Conservation (phyloP, 106 monocot species). For the Dactylorhiza incarnata region DNA sequence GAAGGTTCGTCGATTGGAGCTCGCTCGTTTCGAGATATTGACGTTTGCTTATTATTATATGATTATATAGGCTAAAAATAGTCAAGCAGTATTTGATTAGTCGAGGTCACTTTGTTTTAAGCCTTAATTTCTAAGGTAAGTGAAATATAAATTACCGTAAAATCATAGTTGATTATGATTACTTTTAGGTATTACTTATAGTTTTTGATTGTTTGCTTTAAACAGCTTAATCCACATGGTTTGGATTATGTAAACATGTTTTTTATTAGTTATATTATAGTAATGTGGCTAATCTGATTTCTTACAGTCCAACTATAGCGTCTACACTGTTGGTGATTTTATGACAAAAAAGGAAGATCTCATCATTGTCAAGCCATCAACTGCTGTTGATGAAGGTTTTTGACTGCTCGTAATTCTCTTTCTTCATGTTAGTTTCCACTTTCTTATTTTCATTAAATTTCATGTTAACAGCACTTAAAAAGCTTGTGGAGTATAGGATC, state of each 20-base stretch:
- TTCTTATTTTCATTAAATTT: background rate
- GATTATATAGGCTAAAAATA: background rate
- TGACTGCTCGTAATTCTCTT: background rate
- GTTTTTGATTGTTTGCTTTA: background rate
- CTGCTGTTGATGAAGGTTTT: slow-evolving; percentile 62
- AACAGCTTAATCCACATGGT: background rate
- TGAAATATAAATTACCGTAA: background rate
- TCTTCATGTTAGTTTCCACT: background rate
- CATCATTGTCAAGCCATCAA: slow-evolving; percentile 46
- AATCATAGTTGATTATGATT: background rate
- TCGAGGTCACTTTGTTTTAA: background rate
- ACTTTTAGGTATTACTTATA: background rate
- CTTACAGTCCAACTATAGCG: slow-evolving; percentile 30
- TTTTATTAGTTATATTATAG: background rate
- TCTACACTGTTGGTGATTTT: slow-evolving; percentile 60
- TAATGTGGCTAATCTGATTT: background rate
- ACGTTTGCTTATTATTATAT: background rate
- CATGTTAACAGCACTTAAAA: slow-evolving; percentile 59
- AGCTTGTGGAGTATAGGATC: slow-evolving; percentile 67
- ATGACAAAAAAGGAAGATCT: slow-evolving; percentile 63
- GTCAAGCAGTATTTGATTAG: background rate
- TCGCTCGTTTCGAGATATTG: no score
- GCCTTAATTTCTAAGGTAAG: background rate
- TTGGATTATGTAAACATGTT: background rate
- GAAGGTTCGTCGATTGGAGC: no score